phyloP scores from a whole-genome alignment of 257 asterid genomes.

The Solanum sejunctum region DNA sequence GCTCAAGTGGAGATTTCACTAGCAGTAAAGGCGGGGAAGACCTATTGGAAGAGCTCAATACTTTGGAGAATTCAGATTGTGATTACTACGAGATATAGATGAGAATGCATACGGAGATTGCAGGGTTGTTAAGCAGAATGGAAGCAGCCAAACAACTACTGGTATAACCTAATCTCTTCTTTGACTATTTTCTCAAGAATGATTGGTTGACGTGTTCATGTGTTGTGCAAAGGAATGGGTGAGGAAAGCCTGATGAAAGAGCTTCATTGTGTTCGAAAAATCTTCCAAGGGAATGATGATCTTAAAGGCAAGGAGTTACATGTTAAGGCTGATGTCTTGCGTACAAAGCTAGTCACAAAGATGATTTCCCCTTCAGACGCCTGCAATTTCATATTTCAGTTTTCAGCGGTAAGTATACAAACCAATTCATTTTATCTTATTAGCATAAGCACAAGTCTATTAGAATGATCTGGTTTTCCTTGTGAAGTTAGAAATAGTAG shows the following conservation, averaged over 20 bases:
- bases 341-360: conserved; percentile 43
- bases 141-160: conserved; percentile 36
- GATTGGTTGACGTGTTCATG: conserved; percentile 33
- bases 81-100: conserved; percentile 81
- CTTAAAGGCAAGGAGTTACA: conserved; percentile 69
- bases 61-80: conserved; percentile 49
- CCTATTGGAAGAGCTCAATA: background rate
- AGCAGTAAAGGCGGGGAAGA: too few species aligned
- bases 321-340: conserved; percentile 56
- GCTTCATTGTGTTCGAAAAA: conserved; percentile 68
- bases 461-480: background rate
- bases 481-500: background rate
- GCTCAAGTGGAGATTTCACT: too few species aligned
- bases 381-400: conserved; percentile 52
- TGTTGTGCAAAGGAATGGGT: conserved; percentile 66
- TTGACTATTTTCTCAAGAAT: background rate
- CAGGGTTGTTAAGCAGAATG: conserved; percentile 87
- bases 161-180: conserved; percentile 18
- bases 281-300: conserved; percentile 70
- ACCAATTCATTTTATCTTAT: background rate
- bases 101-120: conserved; percentile 83
- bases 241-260: conserved; percentile 52
- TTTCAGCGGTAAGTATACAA: conserved; percentile 58
- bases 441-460: background rate
- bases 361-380: conserved; percentile 58